Base-by-base conservation (phyloP, 345 rosid genomes). In the Zanthoxylum bungeanum region DNA sequence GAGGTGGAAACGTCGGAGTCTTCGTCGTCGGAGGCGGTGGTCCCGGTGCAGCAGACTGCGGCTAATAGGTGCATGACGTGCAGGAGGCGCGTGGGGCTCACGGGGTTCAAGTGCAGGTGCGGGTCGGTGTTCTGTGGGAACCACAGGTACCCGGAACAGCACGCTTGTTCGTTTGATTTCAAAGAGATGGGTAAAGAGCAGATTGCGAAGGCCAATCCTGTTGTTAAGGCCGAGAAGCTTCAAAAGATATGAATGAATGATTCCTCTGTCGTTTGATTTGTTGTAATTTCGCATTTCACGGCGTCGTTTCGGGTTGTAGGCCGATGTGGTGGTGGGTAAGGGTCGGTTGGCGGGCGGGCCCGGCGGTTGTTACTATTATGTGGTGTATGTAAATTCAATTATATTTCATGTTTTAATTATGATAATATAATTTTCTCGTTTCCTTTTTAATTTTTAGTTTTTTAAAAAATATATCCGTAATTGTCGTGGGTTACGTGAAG, bases 31-130 rank as follows among this genome's bases (percentile, higher is more conserved):
- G 4, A 60, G 55, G 78, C 28, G 71, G 76, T 6, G 52, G 21
- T 55, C 0, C 63, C 61, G 51, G 31, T 14, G n/a, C 72, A 36
- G 39, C 27, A 9, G 36, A 51, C 51, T 44, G 68, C 65, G 64
- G 40, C 30, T 1, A 87, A 80, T 27, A 80, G 94, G 62, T 93
- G 98, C 83, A 31, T 75, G 80, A 60, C 81, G 27, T 93, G 98
- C 81, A 71, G 85, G 75, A 83, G 82, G 87, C 91, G 97, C 75
- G 92, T 93, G 81, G 96, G 94, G 10, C 79, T 91, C 25, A 90
- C 91, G 70, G 97, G 97, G 44, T 91, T 91, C 78, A 85, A 81
- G 71, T 93, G 97, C 87, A 79, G 91, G 86, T 93, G 98, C 50
- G 97, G 89, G 60, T 86, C 83, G 73, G 79, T 87, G 27, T 86